phyloP scores from a whole-genome alignment of 305 asterid genomes.

The Plantago coronopus region DNA sequence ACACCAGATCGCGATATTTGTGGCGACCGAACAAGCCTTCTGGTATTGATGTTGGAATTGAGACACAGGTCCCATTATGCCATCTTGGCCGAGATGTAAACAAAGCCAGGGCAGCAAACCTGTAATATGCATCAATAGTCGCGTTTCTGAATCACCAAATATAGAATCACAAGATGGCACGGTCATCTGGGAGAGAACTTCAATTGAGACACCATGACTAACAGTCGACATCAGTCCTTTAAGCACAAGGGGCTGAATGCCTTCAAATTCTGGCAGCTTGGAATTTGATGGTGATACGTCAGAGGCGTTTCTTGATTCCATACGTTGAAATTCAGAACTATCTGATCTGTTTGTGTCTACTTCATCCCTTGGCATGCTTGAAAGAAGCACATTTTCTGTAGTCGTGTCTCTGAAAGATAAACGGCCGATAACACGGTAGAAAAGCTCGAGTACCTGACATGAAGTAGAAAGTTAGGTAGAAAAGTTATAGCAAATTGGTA shows the following conservation, averaged over 20 bases:
- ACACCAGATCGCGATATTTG: slow-evolving; percentile 84
- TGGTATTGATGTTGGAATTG: slow-evolving; percentile 64
- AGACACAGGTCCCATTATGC: slow-evolving; percentile 46
- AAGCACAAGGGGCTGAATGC: slow-evolving; percentile 95
- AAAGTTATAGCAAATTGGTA: background rate
- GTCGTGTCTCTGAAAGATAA: slow-evolving; percentile 93
- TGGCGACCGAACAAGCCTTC: slow-evolving; percentile 78
- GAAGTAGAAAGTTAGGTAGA: background rate
- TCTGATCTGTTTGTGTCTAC: slow-evolving; percentile 52
- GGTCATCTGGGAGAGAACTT: slow-evolving; percentile 90
- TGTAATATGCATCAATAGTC: slow-evolving; percentile 91
- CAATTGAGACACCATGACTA: slow-evolving; percentile 82
- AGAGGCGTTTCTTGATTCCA: slow-evolving; percentile 50
- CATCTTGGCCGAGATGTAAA: slow-evolving; percentile 82
- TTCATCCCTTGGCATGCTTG: slow-evolving; percentile 97
- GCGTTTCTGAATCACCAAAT: slow-evolving; percentile 86
- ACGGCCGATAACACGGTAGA: slow-evolving; percentile 86
- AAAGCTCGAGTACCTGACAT: slow-evolving; percentile 62
- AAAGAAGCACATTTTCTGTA: slow-evolving; percentile 96
- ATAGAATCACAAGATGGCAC: slow-evolving; percentile 96
- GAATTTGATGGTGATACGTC: slow-evolving; percentile 50
- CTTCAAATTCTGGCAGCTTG: slow-evolving; percentile 83
- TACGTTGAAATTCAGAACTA: slow-evolving; percentile 61
- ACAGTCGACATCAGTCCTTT: slow-evolving; percentile 91
- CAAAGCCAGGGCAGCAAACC: slow-evolving; percentile 99